Evolutionary conservation across 2,329 filamentous ascomycete genomes (phyloP).

Genomic region (Fusarium brevicatenulatum): DNA sequence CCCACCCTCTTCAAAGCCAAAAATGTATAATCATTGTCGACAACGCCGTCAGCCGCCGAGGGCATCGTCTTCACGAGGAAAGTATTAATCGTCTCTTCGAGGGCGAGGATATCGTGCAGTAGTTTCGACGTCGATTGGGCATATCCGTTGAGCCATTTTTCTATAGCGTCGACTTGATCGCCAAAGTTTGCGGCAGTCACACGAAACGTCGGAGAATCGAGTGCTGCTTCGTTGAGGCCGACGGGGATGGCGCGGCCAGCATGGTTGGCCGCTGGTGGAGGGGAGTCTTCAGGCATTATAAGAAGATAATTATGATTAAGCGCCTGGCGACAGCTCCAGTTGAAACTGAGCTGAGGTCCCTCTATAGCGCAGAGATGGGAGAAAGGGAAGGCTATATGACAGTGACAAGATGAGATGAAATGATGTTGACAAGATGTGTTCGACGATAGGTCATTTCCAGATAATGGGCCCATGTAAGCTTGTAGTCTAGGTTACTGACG

Average conservation of each 20-base stretch:
- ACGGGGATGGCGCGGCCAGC: constrained; percentile 68
- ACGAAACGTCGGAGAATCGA: constrained; percentile 96
- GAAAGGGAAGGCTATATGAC: constrained; percentile 22
- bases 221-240: constrained; percentile 89
- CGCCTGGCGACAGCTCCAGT: constrained; percentile 44
- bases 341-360: constrained; percentile 40
- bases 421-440: constrained; percentile 37
- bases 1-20: constrained; percentile 85
- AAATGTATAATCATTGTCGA: constrained; percentile 96
- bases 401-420: constrained; percentile 36
- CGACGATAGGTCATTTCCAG: constrained; percentile 23
- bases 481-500: constrained; percentile 9
- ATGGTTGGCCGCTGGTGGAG: constrained; percentile 35
- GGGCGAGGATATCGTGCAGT: constrained; percentile 70
- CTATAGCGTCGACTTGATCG: constrained; percentile 90
- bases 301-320: constrained; percentile 20
- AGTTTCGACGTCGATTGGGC: constrained; percentile 64
- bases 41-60: constrained; percentile 80
- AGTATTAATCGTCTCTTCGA: constrained; percentile 82
- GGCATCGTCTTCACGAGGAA: constrained; percentile 83
- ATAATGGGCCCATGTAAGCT: neutral
- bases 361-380: constrained; percentile 19
- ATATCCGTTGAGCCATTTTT: constrained; percentile 85
- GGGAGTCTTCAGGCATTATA: constrained; percentile 40
- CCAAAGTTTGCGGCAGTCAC: constrained; percentile 86